Conservation (phyloP, 2,329 filamentous ascomycete genomes). For the Fusarium avenaceum region DNA sequence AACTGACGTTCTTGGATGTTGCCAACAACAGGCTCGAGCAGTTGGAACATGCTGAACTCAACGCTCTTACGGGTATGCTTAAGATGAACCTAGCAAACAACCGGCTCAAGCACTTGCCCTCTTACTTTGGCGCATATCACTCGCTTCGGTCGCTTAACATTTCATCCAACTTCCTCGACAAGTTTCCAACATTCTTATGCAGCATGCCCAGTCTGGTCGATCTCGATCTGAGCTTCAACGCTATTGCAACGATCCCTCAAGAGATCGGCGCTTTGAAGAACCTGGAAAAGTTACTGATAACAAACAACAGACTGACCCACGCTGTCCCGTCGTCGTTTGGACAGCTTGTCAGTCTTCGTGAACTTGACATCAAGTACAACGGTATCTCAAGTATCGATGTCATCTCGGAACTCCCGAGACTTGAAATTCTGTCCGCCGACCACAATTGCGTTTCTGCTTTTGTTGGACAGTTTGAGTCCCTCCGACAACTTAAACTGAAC, state of each 20-base stretch:
- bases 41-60: constrained; percentile 85
- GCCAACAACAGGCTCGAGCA: constrained; percentile 94
- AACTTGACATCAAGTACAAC: constrained; percentile 96
- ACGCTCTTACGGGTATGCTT: constrained; percentile 79
- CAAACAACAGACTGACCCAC: constrained; percentile 89
- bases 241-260: constrained; percentile 81
- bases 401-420: constrained; percentile 83
- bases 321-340: constrained; percentile 80
- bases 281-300: constrained; percentile 91
- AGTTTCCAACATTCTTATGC: constrained; percentile 88
- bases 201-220: constrained; percentile 87
- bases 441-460: constrained; percentile 95
- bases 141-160: constrained; percentile 87
- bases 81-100: constrained; percentile 97
- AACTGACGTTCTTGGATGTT: constrained; percentile 89
- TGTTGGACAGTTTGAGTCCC: constrained; percentile 85
- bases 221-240: constrained; percentile 96
- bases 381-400: constrained; percentile 88
- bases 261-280: constrained; percentile 82
- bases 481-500: constrained; percentile 89
- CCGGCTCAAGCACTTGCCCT: constrained; percentile 80
- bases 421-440: constrained; percentile 90
- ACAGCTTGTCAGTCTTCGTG: constrained; percentile 82
- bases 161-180: constrained; percentile 90
- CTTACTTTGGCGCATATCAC: constrained; percentile 85